Evolutionary conservation across 129 eudicot genomes (phyloP).

Genomic region (Flaveria robusta): DNA sequence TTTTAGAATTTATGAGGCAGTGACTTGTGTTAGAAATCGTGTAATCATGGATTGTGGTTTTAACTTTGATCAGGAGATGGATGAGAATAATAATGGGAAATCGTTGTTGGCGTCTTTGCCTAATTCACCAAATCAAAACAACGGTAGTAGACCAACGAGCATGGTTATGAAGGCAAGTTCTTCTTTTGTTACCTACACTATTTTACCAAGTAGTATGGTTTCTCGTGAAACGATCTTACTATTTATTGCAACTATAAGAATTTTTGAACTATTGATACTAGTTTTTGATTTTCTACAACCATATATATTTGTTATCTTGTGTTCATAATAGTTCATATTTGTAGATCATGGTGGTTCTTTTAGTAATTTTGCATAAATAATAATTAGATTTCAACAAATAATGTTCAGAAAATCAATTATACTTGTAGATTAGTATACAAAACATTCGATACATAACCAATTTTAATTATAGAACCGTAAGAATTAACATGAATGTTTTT

Average conservation of each 20-base stretch:
- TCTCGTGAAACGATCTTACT: background rate
- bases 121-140: conserved; percentile 56
- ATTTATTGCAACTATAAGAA: background rate
- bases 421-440: background rate
- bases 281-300: background rate
- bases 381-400: background rate
- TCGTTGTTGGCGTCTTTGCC: conserved; percentile 42
- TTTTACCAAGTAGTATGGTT: background rate
- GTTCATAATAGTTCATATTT: background rate
- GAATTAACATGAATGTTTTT: background rate
- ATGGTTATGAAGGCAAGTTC: conserved; percentile 78
- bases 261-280: background rate
- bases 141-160: conserved; percentile 68
- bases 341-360: background rate
- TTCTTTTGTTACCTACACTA: background rate
- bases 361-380: background rate
- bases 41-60: conserved; percentile 1
- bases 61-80: conserved; percentile 27
- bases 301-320: background rate
- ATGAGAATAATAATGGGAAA: conserved; percentile 47
- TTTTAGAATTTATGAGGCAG: background rate
- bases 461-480: too few species aligned
- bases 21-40: background rate
- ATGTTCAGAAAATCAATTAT: background rate
- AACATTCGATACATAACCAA: background rate